Percentiles rank a stretch among this genome's conserved stretches.
These are phyloP conservation scores for Debaryomyces sp. DNA, from an alignment of 1,139 yeast species.

Conservation along the genomic window DNA sequence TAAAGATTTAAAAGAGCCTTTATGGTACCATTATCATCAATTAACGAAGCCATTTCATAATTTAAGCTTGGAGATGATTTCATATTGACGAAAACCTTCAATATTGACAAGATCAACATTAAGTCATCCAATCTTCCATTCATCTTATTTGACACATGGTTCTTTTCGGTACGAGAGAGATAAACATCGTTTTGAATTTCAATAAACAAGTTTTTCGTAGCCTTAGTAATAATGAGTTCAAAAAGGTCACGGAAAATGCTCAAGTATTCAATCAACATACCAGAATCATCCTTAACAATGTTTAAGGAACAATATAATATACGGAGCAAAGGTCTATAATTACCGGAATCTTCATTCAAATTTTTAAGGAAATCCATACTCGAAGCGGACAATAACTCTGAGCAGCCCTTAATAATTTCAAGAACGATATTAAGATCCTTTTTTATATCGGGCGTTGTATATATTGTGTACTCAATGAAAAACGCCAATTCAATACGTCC, in stretches of 20 bases:
- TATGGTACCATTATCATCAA: conserved; percentile 63
- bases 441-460: conserved; percentile 25
- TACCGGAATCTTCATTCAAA: conserved; percentile 40
- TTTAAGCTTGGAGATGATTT: conserved; percentile 54
- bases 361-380: conserved; percentile 49
- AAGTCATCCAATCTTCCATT: conserved; percentile 64
- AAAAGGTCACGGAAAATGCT: conserved; percentile 59
- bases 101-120: conserved; percentile 60
- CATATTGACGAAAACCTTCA: conserved; percentile 57
- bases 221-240: conserved; percentile 59
- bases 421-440: conserved; percentile 32
- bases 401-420: conserved; percentile 41
- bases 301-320: conserved; percentile 54
- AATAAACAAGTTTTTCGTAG: conserved; percentile 55
- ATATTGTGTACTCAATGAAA: conserved; percentile 55
- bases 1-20: conserved; percentile 66
- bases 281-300: conserved; percentile 43
- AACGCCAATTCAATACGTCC: conserved; percentile 74
- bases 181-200: conserved; percentile 60
- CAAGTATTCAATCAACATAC: conserved; percentile 49
- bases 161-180: conserved; percentile 35
- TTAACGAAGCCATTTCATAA: conserved; percentile 51
- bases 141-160: conserved; percentile 32
- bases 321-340: conserved; percentile 64
- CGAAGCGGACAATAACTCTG: conserved; percentile 47